These are phyloP conservation scores for Russula lepida DNA, from an alignment of 768 basidiomycete species.

Conservation along the genomic window DNA sequence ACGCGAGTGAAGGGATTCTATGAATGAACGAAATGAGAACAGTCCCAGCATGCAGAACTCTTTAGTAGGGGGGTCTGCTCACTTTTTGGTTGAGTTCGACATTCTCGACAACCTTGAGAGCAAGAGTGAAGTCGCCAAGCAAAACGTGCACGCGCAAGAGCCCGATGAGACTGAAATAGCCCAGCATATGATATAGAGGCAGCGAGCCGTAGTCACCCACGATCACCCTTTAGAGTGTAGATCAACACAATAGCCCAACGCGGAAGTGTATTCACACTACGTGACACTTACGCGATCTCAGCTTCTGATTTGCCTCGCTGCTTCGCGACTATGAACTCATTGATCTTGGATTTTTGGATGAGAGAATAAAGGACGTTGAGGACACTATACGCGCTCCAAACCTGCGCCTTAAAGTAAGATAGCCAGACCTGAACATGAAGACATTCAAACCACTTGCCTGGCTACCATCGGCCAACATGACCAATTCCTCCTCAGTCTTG, in stretches of 20 bases:
- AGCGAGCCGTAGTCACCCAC: slow-evolving; percentile 87
- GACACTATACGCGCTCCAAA: slow-evolving; percentile 98
- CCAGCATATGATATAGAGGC: slow-evolving; percentile 88
- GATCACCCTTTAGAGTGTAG: slow-evolving; percentile 52
- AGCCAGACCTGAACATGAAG: background rate
- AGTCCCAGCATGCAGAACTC: background rate
- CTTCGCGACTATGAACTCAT: slow-evolving; percentile 82
- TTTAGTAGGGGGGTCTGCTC: background rate
- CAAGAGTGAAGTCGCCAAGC: slow-evolving; percentile 92
- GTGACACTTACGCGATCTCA: slow-evolving; percentile 71
- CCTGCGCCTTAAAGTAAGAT: slow-evolving; percentile 33
- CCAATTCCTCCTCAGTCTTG: slow-evolving; percentile 85
- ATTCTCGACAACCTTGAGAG: slow-evolving; percentile 89
- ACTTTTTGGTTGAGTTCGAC: slow-evolving; percentile 90
- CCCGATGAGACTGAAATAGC: slow-evolving; percentile 95
- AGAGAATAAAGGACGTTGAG: slow-evolving; percentile 97
- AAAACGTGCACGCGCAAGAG: slow-evolving; percentile 92
- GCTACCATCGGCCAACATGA: slow-evolving; percentile 70
- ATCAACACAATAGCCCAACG: background rate
- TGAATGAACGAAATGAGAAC: background rate
- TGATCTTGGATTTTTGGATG: slow-evolving; percentile 94
- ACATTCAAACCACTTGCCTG: slow-evolving; percentile 31
- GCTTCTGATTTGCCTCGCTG: slow-evolving; percentile 73
- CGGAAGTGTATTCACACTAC: background rate
- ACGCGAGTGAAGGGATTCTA: slow-evolving; percentile 86